These are phyloP conservation scores for Mucor sp. DNA, from an alignment of 371 early-diverging fungal species.

Conservation along the genomic window DNA sequence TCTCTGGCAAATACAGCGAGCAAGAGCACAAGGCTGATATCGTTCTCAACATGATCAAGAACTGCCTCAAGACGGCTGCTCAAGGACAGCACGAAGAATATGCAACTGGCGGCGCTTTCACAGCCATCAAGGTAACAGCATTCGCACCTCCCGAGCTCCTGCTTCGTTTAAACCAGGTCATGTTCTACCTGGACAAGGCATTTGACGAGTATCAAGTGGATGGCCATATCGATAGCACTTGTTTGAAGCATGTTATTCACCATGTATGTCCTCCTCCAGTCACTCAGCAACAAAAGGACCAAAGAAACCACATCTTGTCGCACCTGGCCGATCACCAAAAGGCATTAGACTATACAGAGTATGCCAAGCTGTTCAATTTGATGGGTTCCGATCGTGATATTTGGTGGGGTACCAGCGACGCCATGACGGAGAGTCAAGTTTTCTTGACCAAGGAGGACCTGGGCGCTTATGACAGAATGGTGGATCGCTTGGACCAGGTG, in stretches of 20 bases:
- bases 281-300: constrained; percentile 15
- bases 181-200: constrained; percentile 37
- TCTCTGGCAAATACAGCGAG: constrained; percentile 16
- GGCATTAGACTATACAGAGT: constrained; percentile 24
- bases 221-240: constrained; percentile 24
- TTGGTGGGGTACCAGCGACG: constrained; percentile 29
- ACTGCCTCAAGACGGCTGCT: constrained; percentile 71
- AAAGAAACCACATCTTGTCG: constrained; percentile 18
- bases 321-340: constrained; percentile 4
- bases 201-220: constrained; percentile 37
- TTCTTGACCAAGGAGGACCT: constrained; percentile 55
- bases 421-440: constrained; percentile 19
- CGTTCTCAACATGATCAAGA: constrained; percentile 62
- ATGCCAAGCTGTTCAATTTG: constrained; percentile 32
- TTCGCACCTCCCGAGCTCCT: constrained; percentile 77
- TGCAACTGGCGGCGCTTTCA: constrained; percentile 57
- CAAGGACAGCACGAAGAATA: constrained; percentile 43
- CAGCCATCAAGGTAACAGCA: constrained; percentile 90
- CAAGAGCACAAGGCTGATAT: constrained; percentile 61
- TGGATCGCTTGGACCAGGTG: constrained; percentile 68
- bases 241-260: constrained; percentile 21
- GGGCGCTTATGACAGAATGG: constrained; percentile 68
- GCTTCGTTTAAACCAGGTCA: constrained; percentile 65
- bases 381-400: constrained; percentile 34
- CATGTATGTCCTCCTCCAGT: constrained; percentile 25